These are phyloP conservation scores for Boletellus deceptivus DNA, from an alignment of 1,284 basidiomycete species.

Conservation along the genomic window DNA sequence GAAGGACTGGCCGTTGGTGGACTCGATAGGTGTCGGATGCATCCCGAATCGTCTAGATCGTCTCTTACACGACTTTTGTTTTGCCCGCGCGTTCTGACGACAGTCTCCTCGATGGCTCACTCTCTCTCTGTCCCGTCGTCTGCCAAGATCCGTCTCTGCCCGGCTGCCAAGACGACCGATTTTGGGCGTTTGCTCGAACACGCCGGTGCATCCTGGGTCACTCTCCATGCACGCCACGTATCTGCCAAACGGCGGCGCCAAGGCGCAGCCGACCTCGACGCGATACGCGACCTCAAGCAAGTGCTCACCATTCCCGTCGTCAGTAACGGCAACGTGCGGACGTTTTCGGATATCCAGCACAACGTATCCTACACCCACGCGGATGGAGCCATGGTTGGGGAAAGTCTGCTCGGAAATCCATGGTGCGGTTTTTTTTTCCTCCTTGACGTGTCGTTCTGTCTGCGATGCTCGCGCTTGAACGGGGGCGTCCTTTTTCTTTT, in stretches of 20 bases:
- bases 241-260: slow-evolving; percentile 64
- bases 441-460: too few relatives aligned
- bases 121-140: slow-evolving; percentile 62
- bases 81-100: neutral
- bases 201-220: slow-evolving; percentile 62
- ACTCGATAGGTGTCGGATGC: slow-evolving; percentile 50
- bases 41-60: neutral
- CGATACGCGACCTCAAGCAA: slow-evolving; percentile 55
- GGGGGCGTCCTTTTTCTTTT: too few relatives aligned
- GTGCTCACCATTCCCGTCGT: slow-evolving; percentile 55
- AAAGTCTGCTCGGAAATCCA: slow-evolving; percentile 67
- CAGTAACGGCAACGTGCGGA: slow-evolving; percentile 75
- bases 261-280: slow-evolving; percentile 62
- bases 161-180: slow-evolving; percentile 49
- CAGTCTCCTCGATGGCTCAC: slow-evolving; percentile 56
- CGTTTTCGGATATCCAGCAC: slow-evolving; percentile 50
- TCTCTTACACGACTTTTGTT: neutral
- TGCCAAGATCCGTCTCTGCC: slow-evolving; percentile 60
- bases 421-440: slow-evolving; percentile 42
- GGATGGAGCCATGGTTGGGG: slow-evolving; percentile 77
- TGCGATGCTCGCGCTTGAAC: too few relatives aligned
- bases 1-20: slow-evolving; percentile 67
- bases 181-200: slow-evolving; percentile 57
- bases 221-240: slow-evolving; percentile 70
- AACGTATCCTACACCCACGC: slow-evolving; percentile 61